phyloP scores from a whole-genome alignment of 164 flowering plant genomes.

The Vitis rupestris region DNA sequence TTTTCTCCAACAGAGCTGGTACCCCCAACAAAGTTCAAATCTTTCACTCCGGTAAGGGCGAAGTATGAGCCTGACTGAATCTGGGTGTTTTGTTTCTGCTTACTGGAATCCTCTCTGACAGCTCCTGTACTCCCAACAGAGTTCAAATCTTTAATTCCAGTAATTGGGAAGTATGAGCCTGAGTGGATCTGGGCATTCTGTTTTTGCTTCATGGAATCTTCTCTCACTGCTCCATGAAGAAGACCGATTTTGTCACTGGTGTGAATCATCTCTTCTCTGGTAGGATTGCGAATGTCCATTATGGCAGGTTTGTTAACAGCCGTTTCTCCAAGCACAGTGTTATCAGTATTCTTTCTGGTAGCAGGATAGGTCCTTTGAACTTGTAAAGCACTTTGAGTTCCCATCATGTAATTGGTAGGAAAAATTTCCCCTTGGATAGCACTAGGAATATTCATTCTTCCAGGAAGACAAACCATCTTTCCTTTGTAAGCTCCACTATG shows the following conservation, averaged over 20 bases:
- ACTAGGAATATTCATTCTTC: neutral
- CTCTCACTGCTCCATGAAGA: neutral
- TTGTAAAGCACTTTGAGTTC: too few species aligned
- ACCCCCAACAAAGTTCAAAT: neutral
- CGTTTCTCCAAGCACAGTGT: neutral
- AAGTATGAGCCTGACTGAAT: slow-evolving; percentile 14
- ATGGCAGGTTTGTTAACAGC: neutral
- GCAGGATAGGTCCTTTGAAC: neutral
- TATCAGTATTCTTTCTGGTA: neutral
- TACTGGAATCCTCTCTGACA: neutral
- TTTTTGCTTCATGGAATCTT: neutral
- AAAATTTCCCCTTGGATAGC: neutral
- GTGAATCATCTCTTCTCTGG: neutral
- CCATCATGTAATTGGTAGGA: neutral
- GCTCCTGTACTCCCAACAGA: too few species aligned
- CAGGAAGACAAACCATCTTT: neutral
- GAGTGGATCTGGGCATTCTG: slow-evolving; percentile 10
- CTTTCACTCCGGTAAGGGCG: neutral
- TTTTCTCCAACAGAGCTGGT: too few species aligned
- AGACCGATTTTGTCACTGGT: neutral
- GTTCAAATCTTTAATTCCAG: neutral
- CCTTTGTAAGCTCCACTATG: neutral
- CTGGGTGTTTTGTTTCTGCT: slow-evolving; percentile 7
- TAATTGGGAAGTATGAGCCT: slow-evolving; percentile 6
- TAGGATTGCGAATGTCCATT: neutral